Conservation (phyloP, 129 eudicot genomes). For the Flaveria brownii region DNA sequence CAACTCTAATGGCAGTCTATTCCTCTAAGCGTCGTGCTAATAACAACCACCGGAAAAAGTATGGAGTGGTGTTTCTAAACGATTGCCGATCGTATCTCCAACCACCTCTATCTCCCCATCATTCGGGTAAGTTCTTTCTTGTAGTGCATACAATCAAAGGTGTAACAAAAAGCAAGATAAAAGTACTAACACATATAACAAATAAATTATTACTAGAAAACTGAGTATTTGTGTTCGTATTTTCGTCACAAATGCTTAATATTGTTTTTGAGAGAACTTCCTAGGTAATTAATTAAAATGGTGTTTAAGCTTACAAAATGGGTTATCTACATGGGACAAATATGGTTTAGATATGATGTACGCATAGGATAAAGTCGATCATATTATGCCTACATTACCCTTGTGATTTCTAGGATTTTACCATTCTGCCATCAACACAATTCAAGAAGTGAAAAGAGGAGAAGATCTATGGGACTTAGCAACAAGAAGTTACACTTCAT, state of each 20-base stretch:
- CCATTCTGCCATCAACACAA: constrained; percentile 55
- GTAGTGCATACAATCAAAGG: not conserved
- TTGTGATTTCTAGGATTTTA: constrained; percentile 44
- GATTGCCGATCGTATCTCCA: constrained; percentile 53
- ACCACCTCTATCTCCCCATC: constrained; percentile 45
- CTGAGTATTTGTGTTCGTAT: no score
- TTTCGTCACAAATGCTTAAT: no score
- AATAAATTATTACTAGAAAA: no score
- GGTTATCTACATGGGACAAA: no score
- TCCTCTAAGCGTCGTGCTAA: constrained; percentile 29
- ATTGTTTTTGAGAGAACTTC: no score
- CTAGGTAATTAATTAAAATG: no score
- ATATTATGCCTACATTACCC: not conserved
- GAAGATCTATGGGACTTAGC: constrained; percentile 59
- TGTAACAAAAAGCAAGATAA: not conserved
- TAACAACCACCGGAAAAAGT: constrained; percentile 37
- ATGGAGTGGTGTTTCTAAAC: constrained; percentile 49
- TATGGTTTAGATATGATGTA: no score
- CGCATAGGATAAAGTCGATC: no score
- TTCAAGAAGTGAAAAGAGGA: constrained; percentile 40
- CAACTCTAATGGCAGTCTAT: constrained; percentile 47
- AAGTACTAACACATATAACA: no score
- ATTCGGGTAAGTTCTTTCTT: constrained; percentile 35
- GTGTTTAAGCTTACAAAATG: no score
- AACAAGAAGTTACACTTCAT: constrained; percentile 44